Conservation (phyloP, 176 grass and related monocot genomes). For the Oryza glumipatula region DNA sequence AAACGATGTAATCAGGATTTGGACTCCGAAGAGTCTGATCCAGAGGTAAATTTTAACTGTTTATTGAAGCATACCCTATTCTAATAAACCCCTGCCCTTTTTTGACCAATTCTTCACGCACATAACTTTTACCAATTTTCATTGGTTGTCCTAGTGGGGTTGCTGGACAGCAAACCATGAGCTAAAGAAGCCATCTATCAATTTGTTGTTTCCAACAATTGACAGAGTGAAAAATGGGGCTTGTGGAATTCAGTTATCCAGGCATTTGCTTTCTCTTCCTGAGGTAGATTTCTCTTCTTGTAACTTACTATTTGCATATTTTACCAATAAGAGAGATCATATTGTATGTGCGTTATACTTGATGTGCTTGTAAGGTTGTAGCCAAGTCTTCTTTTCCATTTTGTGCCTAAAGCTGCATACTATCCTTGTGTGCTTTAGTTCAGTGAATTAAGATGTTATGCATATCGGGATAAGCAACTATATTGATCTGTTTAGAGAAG, state of each 20-base stretch:
- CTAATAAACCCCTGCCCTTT: conserved; percentile 17
- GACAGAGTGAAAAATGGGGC: conserved; percentile 64
- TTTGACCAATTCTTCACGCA: conserved; percentile 27
- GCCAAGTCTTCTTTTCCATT: background rate
- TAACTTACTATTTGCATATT: conserved; percentile 13
- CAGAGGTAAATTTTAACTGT: conserved; percentile 58
- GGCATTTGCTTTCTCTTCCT: conserved; percentile 70
- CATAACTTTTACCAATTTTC: conserved; percentile 13
- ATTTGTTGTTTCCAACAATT: conserved; percentile 86
- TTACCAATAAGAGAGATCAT: conserved; percentile 21
- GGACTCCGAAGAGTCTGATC: conserved; percentile 85
- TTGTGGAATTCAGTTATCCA: conserved; percentile 70
- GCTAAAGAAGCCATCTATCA: conserved; percentile 69
- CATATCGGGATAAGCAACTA: background rate
- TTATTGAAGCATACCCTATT: conserved; percentile 23
- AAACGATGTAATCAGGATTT: conserved; percentile 59
- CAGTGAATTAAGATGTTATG: background rate
- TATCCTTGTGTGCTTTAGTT: background rate
- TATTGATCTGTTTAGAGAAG: conserved; percentile 26
- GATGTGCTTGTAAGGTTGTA: background rate
- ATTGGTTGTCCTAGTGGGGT: conserved; percentile 72
- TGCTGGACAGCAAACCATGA: conserved; percentile 78
- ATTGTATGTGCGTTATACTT: conserved; percentile 14
- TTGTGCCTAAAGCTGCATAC: conserved; percentile 6
- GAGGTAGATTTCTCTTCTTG: conserved; percentile 60